phyloP scores from a whole-genome alignment of 495 filamentous ascomycete species.

The Lasiosphaeris hirsuta region DNA sequence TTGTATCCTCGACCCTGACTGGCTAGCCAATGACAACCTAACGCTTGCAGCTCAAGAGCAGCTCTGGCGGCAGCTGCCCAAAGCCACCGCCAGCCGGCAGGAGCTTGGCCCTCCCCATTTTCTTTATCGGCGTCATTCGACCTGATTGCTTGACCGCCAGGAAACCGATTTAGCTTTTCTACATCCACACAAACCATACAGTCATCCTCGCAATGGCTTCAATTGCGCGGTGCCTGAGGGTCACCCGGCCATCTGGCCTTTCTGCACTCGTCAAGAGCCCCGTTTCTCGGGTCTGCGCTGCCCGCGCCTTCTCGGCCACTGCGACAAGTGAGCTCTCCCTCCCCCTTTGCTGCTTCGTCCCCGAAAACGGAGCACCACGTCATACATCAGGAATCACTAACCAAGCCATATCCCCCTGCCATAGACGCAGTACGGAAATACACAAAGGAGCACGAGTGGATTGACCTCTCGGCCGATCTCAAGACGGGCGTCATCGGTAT shows the following conservation, averaged over 20 bases:
- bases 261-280: constrained; percentile 36
- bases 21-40: background rate
- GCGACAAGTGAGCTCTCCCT: constrained; percentile 38
- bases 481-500: constrained; percentile 76
- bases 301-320: constrained; percentile 43
- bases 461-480: constrained; percentile 75
- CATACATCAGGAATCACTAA: background rate
- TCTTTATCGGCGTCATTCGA: constrained; percentile 22
- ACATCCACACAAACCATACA: constrained; percentile 3
- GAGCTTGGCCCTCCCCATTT: background rate
- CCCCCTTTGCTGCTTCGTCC: background rate
- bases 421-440: constrained; percentile 72
- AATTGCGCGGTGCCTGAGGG: constrained; percentile 46
- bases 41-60: too few species aligned
- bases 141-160: background rate
- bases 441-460: constrained; percentile 98
- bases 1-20: background rate
- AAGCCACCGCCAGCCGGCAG: background rate
- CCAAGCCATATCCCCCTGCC: background rate
- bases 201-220: constrained; percentile 40
- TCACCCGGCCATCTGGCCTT: constrained; percentile 39
- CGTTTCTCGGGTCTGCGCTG: constrained; percentile 25
- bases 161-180: background rate
- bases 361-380: background rate
- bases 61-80: background rate